Evolutionary conservation across 208 protist genomes (phyloP).

Genomic region (Herpetomonas samuelpessoai): DNA sequence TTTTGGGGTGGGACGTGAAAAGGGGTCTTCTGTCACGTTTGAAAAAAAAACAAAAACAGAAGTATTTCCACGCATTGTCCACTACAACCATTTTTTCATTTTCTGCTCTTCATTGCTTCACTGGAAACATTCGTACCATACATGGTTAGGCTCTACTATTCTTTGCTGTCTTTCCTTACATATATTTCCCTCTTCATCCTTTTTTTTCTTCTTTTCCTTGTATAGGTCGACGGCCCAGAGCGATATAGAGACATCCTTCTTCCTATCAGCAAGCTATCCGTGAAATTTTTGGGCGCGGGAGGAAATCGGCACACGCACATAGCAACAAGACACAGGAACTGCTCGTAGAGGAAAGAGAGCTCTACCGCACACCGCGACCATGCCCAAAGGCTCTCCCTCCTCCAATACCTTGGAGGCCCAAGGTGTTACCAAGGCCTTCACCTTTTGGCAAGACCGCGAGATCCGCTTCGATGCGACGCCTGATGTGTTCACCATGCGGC

Average conservation of each 20-base stretch:
- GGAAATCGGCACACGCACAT: too few species aligned
- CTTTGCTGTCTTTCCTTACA: too few species aligned
- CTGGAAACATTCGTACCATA: too few species aligned
- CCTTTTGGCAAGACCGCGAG: constrained; percentile 95
- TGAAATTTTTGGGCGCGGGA: not conserved
- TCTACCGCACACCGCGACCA: not conserved
- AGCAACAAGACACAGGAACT: too few species aligned
- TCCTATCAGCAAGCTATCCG: constrained; percentile 1
- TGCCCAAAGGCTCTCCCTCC: constrained; percentile 15
- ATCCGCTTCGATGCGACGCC: constrained; percentile 90
- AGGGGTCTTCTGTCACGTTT: too few species aligned
- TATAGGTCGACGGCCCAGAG: too few species aligned
- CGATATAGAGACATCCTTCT: constrained; percentile 6
- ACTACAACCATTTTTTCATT: not conserved
- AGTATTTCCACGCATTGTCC: not conserved
- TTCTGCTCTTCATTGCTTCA: too few species aligned
- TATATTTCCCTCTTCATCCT: not conserved
- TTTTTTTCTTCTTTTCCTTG: constrained; percentile 21
- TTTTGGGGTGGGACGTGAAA: too few species aligned
- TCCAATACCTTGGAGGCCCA: constrained; percentile 5
- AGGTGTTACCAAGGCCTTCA: constrained; percentile 37
- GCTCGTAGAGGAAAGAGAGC: too few species aligned
- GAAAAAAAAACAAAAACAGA: constrained; percentile 6
- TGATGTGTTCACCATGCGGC: constrained; percentile 50
- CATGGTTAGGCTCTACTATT: too few species aligned